phyloP scores from a whole-genome alignment of 108 stramenopile genomes.

The Nannochloropsis gaditana region DNA sequence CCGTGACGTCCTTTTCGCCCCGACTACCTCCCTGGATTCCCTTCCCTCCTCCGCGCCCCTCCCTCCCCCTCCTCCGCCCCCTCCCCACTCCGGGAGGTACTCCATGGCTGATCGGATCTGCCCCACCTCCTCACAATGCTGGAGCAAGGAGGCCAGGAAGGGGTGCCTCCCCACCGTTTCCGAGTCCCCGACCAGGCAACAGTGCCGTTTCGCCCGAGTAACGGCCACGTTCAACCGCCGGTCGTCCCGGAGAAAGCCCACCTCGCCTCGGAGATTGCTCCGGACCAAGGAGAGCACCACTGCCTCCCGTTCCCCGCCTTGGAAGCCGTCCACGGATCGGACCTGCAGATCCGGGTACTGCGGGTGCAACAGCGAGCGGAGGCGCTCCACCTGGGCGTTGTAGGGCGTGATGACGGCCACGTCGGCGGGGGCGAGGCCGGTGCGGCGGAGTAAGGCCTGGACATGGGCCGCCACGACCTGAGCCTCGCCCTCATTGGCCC shows the following conservation, averaged over 20 bases:
- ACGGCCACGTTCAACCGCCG: conserved; percentile 98
- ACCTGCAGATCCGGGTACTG: conserved; percentile 69
- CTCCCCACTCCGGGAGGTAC: conserved; percentile 26
- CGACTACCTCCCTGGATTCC: background rate
- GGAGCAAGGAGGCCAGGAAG: conserved; percentile 46
- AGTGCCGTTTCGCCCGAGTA: conserved; percentile 77
- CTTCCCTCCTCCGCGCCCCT: background rate
- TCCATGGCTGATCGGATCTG: conserved; percentile 47
- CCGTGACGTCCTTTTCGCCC: background rate
- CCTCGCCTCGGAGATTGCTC: conserved; percentile 76
- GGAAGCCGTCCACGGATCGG: conserved; percentile 93
- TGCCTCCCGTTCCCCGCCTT: conserved; percentile 95
- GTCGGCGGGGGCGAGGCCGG: conserved; percentile 66
- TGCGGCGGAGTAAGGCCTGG: conserved; percentile 53
- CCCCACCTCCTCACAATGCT: conserved; percentile 46
- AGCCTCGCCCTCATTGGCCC: conserved; percentile 88
- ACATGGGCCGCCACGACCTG: conserved; percentile 71
- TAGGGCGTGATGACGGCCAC: conserved; percentile 96
- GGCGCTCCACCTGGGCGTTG: conserved; percentile 87
- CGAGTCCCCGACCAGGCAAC: conserved; percentile 34
- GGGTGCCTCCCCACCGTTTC: conserved; percentile 42
- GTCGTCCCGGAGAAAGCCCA: conserved; percentile 89
- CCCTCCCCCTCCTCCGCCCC: background rate
- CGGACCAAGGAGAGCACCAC: conserved; percentile 91
- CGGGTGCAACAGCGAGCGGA: conserved; percentile 61